Evolutionary conservation across 148 eudicot genomes (phyloP).

Genomic region (Chenopodium suecicum): DNA sequence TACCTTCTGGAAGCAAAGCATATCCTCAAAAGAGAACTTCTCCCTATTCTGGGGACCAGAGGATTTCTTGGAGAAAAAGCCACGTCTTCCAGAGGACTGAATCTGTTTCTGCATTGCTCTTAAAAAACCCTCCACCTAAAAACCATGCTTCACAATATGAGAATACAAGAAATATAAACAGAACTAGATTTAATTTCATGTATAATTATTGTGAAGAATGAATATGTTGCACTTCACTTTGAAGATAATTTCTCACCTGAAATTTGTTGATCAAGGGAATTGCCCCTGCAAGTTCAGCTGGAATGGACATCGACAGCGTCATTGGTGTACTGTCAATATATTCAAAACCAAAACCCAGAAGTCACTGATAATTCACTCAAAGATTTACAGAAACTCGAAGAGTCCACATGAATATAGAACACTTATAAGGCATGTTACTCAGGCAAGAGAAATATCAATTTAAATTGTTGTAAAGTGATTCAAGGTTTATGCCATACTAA

Average conservation of each 20-base stretch:
- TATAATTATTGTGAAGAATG: background rate
- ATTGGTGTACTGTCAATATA: conserved; percentile 71
- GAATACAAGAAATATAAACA: background rate
- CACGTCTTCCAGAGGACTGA: conserved; percentile 78
- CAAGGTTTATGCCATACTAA: background rate
- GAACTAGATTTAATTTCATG: background rate
- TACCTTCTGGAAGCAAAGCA: conserved; percentile 98
- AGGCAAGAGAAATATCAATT: background rate
- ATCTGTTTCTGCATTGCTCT: conserved; percentile 98
- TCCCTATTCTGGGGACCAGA: conserved; percentile 71
- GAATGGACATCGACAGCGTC: conserved; percentile 82
- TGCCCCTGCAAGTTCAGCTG: conserved; percentile 94
- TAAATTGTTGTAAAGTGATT: background rate
- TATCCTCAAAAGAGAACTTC: conserved; percentile 94
- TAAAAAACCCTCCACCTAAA: conserved; percentile 89
- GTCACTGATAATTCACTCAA: background rate
- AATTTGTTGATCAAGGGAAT: conserved; percentile 91
- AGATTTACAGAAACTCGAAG: background rate
- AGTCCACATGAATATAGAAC: background rate
- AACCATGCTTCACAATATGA: conserved; percentile 12
- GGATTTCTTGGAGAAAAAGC: conserved; percentile 85
- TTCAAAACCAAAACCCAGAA: background rate
- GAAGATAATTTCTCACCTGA: conserved; percentile 55
- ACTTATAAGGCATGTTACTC: background rate
- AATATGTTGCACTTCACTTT: conserved; percentile 1